A percentile compares a stretch with the other conserved stretches of the same genome.
Evolutionary conservation across 306 rosid species (phyloP).

Genomic region (Prunus mira): DNA sequence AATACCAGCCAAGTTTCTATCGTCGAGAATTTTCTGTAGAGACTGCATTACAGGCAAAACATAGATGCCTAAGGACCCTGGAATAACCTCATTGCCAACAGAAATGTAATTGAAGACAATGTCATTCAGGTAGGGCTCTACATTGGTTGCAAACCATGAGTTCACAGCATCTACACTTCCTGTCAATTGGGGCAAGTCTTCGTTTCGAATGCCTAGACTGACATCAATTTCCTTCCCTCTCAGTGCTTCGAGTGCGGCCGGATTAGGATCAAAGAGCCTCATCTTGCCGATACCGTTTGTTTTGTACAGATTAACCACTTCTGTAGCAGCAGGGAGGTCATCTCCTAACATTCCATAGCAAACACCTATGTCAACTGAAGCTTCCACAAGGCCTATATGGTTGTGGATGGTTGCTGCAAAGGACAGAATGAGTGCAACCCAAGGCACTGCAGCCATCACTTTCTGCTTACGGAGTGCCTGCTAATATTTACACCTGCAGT

Average conservation of each 20-base stretch:
- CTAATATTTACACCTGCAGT: background rate
- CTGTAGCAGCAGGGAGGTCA: conserved; percentile 23
- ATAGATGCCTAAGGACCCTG: background rate
- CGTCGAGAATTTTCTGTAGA: conserved; percentile 13
- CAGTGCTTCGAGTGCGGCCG: conserved; percentile 13
- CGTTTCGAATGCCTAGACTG: conserved; percentile 13
- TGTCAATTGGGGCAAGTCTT: conserved; percentile 13
- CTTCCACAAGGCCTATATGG: background rate
- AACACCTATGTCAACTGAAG: conserved; percentile 9
- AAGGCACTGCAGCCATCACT: background rate
- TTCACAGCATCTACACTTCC: background rate
- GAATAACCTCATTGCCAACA: conserved; percentile 33
- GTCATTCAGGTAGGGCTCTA: conserved; percentile 20
- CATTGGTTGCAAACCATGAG: conserved; percentile 25
- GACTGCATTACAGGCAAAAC: conserved; percentile 23
- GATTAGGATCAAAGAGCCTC: conserved; percentile 29
- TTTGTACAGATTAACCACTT: conserved; percentile 18
- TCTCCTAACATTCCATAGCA: conserved; percentile 16
- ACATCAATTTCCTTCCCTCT: conserved; percentile 6
- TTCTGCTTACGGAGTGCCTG: background rate
- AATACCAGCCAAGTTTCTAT: background rate
- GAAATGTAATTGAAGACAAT: conserved; percentile 18
- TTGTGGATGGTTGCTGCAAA: background rate
- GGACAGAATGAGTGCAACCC: background rate
- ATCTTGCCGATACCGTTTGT: conserved; percentile 13